Conservation (phyloP, 2,329 filamentous ascomycete genomes). For the Colletotrichum sp. region DNA sequence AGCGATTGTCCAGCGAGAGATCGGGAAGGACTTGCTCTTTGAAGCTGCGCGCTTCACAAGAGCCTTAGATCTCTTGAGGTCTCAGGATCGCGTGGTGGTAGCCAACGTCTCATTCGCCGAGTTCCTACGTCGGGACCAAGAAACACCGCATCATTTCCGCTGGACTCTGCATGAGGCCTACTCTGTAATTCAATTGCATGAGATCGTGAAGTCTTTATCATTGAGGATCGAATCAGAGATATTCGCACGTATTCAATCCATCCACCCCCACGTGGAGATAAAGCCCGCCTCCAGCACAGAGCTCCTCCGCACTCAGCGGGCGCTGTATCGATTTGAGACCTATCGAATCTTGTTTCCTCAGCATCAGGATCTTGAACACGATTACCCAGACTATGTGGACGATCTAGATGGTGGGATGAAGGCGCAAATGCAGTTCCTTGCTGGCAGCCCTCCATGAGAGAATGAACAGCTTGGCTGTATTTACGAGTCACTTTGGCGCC, state of each 20-base stretch:
- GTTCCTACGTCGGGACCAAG: neutral
- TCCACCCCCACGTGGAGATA: neutral
- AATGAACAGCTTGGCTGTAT: neutral
- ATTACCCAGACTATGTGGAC: neutral
- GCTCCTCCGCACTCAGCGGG: neutral
- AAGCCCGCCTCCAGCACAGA: neutral
- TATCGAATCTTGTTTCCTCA: neutral
- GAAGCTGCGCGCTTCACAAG: neutral
- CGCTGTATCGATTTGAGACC: neutral
- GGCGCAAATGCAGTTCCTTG: neutral
- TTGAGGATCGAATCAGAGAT: neutral
- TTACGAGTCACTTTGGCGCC: neutral
- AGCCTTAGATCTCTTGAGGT: neutral
- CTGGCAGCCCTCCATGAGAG: neutral
- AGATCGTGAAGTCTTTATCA: neutral
- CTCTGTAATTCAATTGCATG: neutral
- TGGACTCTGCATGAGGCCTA: neutral
- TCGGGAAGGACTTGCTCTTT: neutral
- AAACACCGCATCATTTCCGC: neutral
- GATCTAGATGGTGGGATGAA: neutral
- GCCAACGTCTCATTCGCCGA: neutral
- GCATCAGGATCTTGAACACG: neutral
- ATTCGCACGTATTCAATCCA: neutral
- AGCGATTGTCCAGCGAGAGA: neutral
- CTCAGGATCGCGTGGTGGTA: neutral